These are phyloP conservation scores for Sporothrix protearum DNA, from an alignment of 2,329 filamentous ascomycete species.

Conservation along the genomic window DNA sequence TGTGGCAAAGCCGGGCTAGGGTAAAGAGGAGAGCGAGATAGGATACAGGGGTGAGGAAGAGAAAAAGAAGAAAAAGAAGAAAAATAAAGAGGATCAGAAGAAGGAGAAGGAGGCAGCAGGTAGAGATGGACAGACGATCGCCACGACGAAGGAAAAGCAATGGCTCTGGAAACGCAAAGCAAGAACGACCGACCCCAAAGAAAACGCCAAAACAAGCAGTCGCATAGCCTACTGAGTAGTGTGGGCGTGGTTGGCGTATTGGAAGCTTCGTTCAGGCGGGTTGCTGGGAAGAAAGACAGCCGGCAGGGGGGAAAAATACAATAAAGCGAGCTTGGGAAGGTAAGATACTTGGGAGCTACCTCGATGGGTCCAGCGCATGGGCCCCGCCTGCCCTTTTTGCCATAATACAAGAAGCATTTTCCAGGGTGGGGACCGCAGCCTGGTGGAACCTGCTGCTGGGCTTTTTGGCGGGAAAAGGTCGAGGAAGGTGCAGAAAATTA, in stretches of 20 bases:
- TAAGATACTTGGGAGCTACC: constrained; percentile 17
- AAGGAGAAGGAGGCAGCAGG: background rate
- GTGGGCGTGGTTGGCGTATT: constrained; percentile 10
- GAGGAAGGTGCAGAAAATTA: constrained; percentile 5
- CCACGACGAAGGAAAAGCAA: constrained; percentile 15
- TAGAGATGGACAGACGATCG: constrained; percentile 13
- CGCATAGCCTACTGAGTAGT: background rate
- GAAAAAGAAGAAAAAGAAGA: background rate
- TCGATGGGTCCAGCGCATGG: background rate
- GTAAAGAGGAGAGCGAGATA: background rate
- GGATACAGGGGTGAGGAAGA: background rate
- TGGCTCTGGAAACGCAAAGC: constrained; percentile 9
- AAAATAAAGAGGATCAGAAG: background rate
- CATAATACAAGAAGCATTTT: background rate
- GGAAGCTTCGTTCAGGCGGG: constrained; percentile 15
- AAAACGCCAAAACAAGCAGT: constrained; percentile 13
- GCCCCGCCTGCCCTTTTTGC: constrained; percentile 3
- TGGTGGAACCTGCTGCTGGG: constrained; percentile 3
- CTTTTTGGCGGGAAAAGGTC: background rate
- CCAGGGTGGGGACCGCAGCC: background rate
- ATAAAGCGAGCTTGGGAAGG: background rate
- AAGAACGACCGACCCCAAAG: constrained; percentile 4
- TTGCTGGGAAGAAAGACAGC: constrained; percentile 19
- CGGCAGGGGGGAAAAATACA: background rate
- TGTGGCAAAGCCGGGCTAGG: constrained; percentile 11